Evolutionary conservation across 805 yeast species (phyloP).

Genomic region (Saturnispora dispora): DNA sequence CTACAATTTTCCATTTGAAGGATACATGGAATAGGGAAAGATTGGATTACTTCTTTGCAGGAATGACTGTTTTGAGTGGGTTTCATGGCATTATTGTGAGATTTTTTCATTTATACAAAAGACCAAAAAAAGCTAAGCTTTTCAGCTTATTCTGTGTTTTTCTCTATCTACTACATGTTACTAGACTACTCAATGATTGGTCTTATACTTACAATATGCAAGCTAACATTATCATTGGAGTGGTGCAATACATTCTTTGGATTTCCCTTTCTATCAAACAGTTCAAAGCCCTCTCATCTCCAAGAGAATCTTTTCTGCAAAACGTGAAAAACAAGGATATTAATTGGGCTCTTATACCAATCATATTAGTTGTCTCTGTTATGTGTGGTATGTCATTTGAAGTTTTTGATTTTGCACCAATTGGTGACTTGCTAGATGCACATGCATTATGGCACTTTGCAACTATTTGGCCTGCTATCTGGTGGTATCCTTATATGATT

Average conservation of each 20-base stretch:
- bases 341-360: conserved; percentile 44
- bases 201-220: conserved; percentile 91
- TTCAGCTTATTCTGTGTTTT: conserved; percentile 36
- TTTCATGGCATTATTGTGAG: conserved; percentile 61
- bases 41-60: conserved; percentile 88
- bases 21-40: conserved; percentile 75
- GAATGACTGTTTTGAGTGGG: conserved; percentile 74
- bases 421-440: conserved; percentile 67
- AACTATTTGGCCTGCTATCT: conserved; percentile 72
- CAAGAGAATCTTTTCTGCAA: conserved; percentile 11
- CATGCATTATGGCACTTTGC: conserved; percentile 92
- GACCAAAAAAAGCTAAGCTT: conserved; percentile 25
- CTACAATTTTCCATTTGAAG: conserved; percentile 80
- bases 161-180: conserved; percentile 56
- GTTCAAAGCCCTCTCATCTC: conserved; percentile 18
- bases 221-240: conserved; percentile 73
- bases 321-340: conserved; percentile 22
- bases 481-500: conserved; percentile 58
- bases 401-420: conserved; percentile 78
- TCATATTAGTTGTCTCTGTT: conserved; percentile 43
- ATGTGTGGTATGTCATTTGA: conserved; percentile 80
- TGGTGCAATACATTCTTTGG: conserved; percentile 61
- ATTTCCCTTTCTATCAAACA: conserved; percentile 27
- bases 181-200: conserved; percentile 64
- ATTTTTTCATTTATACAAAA: conserved; percentile 46